Evolutionary conservation across 2,329 filamentous ascomycete species (phyloP), one percentile per base, ranked within the genome.

Genomic region (Cladophialophora yegresii): DNA sequence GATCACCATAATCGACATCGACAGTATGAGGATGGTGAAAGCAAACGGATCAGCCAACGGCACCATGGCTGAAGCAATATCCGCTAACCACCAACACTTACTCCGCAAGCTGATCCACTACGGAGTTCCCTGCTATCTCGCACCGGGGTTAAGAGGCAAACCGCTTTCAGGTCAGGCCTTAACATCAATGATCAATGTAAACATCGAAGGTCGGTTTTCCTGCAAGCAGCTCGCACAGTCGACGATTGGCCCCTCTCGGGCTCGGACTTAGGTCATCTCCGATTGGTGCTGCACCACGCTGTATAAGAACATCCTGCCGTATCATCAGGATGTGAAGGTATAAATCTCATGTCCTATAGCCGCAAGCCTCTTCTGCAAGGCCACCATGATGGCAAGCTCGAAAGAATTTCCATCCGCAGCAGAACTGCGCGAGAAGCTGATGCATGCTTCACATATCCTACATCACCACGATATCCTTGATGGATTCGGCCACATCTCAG

Each of bases 401-500:
- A 16, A 2, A 20, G 13, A 10, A 28, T 4, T n/a, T 5, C 20
- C 20, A 26, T 43, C 20, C 33, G 36, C 54, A 23, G 54, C 54
- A 4, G 33, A 36, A 26, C 9, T 28, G 54, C 54, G n/a, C n/a
- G 30, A 36, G 28, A 36, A 56, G 54, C 54, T 56, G 33, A 56
- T 56, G 54, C 54, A 56, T 12, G 54, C 54, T 10, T 56, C 54
- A 36, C 30, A 56, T 12, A 56, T 56, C 12, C 28, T 54, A 20
- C 54, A 56, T 32, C 32, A 22, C 9, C 54, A 56, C 33, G 32
- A 28, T 1, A 28, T 56, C 23, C 54, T 56, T 8, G 54, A 40
- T 43, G 54, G 54, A 43, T 40, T 56, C 20, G 54, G 51, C 51
- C 51, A 54, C 51, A 54, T 54, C 51, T 54, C 51, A 8, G 28